Percentiles rank a stretch among this genome's conserved stretches.
Conservation (phyloP, 2,329 filamentous ascomycete species). For the Pseudogymnoascus sp. region DNA sequence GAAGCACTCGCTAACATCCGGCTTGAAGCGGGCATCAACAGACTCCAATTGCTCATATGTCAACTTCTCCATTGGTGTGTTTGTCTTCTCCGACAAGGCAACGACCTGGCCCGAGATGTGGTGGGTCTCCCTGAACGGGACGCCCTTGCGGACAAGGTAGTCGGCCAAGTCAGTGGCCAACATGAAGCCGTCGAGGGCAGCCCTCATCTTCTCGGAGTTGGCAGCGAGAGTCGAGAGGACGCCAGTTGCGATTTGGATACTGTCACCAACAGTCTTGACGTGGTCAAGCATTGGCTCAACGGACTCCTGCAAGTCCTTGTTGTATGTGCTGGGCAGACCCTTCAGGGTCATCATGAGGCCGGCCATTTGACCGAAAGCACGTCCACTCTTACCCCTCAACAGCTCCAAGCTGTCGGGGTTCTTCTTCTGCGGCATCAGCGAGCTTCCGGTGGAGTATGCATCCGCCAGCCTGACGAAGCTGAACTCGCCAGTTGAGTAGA, state of each 20-base stretch:
- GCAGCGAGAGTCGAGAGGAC: slow-evolving; percentile 67
- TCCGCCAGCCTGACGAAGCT: slow-evolving; percentile 69
- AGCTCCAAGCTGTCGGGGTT: slow-evolving; percentile 69
- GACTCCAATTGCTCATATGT: slow-evolving; percentile 57
- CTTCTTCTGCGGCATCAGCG: slow-evolving; percentile 79
- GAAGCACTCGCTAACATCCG: slow-evolving; percentile 64
- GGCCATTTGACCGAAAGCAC: slow-evolving; percentile 73
- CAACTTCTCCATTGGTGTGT: slow-evolving; percentile 63
- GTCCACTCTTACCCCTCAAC: slow-evolving; percentile 68
- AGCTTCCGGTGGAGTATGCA: slow-evolving; percentile 70
- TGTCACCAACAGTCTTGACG: slow-evolving; percentile 74
- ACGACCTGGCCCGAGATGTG: slow-evolving; percentile 70
- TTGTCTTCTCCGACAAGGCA: slow-evolving; percentile 60
- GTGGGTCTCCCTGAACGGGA: slow-evolving; percentile 74
- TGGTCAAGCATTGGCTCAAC: slow-evolving; percentile 80
- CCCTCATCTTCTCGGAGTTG: slow-evolving; percentile 67
- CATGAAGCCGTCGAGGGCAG: slow-evolving; percentile 75
- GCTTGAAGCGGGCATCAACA: slow-evolving; percentile 62
- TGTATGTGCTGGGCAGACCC: slow-evolving; percentile 74
- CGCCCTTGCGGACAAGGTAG: slow-evolving; percentile 55
- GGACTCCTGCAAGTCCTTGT: slow-evolving; percentile 84
- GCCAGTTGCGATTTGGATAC: slow-evolving; percentile 74
- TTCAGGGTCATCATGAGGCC: slow-evolving; percentile 67
- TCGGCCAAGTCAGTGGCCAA: slow-evolving; percentile 65
- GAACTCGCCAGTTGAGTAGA: slow-evolving; percentile 72